Evolutionary conservation across 2,329 filamentous ascomycete species (phyloP).

Genomic region (Trichophyton verrucosum): DNA sequence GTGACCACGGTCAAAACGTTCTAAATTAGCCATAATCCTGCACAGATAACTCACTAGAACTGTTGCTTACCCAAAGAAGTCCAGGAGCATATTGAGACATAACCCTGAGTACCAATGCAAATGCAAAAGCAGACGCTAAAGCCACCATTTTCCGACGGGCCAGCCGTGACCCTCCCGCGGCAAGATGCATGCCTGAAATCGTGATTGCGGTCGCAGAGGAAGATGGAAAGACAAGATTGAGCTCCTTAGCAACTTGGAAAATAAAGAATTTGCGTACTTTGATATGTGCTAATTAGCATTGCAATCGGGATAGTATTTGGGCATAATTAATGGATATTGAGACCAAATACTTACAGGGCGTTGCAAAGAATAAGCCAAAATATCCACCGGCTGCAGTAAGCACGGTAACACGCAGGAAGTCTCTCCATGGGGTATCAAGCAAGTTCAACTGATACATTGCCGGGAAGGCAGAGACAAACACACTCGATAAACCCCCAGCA

Average conservation of each 20-base stretch:
- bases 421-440: constrained; percentile 15
- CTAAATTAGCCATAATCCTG: not conserved
- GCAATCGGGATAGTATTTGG: not conserved
- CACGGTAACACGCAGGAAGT: constrained; percentile 11
- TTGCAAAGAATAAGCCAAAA: constrained; percentile 52
- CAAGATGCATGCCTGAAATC: constrained; percentile 51
- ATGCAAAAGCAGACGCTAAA: constrained; percentile 39
- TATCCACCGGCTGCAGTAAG: constrained; percentile 13
- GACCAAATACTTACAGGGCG: constrained; percentile 30
- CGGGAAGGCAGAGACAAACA: constrained; percentile 36
- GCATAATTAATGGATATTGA: not conserved
- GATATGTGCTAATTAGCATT: constrained; percentile 9
- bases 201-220: constrained; percentile 49
- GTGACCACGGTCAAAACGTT: not conserved
- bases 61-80: constrained; percentile 39
- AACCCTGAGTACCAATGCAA: constrained; percentile 42
- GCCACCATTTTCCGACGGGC: constrained; percentile 48
- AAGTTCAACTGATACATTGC: constrained; percentile 34
- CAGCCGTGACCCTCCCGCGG: constrained; percentile 39
- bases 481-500: constrained; percentile 32
- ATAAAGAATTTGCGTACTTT: constrained; percentile 54
- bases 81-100: constrained; percentile 48
- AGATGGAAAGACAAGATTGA: constrained; percentile 48
- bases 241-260: constrained; percentile 35
- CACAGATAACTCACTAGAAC: not conserved